Evolutionary conservation across 352 stramenopile species (phyloP).

Genomic region (Globisporangium lucens): DNA sequence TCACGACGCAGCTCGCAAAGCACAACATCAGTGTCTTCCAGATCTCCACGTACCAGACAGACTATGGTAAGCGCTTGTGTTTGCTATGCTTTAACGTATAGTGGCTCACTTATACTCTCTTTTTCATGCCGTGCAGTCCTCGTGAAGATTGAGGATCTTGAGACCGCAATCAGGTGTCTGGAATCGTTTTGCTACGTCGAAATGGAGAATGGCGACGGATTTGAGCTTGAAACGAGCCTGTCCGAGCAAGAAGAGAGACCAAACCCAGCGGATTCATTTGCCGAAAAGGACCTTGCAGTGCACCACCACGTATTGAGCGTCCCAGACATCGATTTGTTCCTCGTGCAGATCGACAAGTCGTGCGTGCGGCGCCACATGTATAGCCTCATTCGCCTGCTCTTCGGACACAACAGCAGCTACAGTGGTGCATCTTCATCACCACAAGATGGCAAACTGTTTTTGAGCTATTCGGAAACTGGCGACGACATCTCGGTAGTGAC

Average conservation of each 20-base stretch:
- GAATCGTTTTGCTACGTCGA: slow-evolving; percentile 55
- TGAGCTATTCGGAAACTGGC: slow-evolving; percentile 60
- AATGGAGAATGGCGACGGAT: slow-evolving; percentile 38
- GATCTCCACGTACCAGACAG: slow-evolving; percentile 72
- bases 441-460: slow-evolving; percentile 30
- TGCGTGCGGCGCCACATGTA: slow-evolving; percentile 54
- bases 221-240: slow-evolving; percentile 1
- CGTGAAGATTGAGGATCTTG: slow-evolving; percentile 57
- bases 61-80: slow-evolving; percentile 37
- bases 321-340: slow-evolving; percentile 42
- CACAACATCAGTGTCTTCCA: slow-evolving; percentile 62
- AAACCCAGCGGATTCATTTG: neutral
- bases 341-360: slow-evolving; percentile 51
- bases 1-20: slow-evolving; percentile 51
- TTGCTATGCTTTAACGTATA: no score
- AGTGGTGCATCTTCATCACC: neutral
- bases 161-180: slow-evolving; percentile 39
- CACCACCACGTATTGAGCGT: slow-evolving; percentile 58
- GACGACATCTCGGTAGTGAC: slow-evolving; percentile 61
- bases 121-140: slow-evolving; percentile 31
- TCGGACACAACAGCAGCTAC: slow-evolving; percentile 18
- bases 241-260: neutral
- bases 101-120: neutral
- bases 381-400: slow-evolving; percentile 50
- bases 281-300: slow-evolving; percentile 24